Evolutionary conservation across 768 basidiomycete species (phyloP).

Genomic region (Punctularia strigosozonata): DNA sequence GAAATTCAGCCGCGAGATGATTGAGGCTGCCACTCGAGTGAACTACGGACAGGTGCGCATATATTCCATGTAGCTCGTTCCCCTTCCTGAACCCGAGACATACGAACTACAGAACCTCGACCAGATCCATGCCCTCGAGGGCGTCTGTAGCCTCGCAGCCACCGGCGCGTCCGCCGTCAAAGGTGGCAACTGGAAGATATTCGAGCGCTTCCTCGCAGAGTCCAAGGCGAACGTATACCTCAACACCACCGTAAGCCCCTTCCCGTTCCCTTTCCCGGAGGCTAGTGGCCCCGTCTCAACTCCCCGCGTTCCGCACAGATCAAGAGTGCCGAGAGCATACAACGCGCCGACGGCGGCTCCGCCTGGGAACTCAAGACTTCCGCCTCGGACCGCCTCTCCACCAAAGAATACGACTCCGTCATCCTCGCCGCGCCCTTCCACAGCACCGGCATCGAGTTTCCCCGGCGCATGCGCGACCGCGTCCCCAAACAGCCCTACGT

Average conservation of each 20-base stretch:
- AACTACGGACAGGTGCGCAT: constrained; percentile 59
- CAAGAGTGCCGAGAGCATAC: constrained; percentile 30
- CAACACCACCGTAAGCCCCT: constrained; percentile 45
- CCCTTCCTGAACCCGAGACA: neutral
- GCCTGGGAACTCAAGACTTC: constrained; percentile 43
- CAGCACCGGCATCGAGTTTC: constrained; percentile 44
- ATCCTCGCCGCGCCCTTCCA: constrained; percentile 85
- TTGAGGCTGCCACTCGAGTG: constrained; percentile 67
- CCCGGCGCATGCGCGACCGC: constrained; percentile 31
- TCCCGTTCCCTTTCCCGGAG: neutral
- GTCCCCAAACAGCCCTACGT: constrained; percentile 70
- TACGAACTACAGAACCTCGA: constrained; percentile 59
- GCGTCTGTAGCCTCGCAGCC: constrained; percentile 60
- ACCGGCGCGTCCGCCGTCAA: constrained; percentile 49
- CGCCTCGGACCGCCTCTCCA: constrained; percentile 9
- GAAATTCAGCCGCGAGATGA: constrained; percentile 52
- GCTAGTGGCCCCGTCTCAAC: neutral
- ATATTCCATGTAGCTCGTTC: neutral
- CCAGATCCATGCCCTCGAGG: constrained; percentile 69
- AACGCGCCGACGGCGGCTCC: constrained; percentile 22
- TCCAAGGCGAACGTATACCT: constrained; percentile 63
- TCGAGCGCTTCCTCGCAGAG: constrained; percentile 64
- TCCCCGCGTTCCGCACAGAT: constrained; percentile 28
- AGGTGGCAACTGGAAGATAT: constrained; percentile 80
- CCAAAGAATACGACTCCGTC: constrained; percentile 48